Evolutionary conservation across 2,329 filamentous ascomycete genomes (phyloP), one percentile per base, ranked within the genome.

Genomic region (Colletotrichum lentis): DNA sequence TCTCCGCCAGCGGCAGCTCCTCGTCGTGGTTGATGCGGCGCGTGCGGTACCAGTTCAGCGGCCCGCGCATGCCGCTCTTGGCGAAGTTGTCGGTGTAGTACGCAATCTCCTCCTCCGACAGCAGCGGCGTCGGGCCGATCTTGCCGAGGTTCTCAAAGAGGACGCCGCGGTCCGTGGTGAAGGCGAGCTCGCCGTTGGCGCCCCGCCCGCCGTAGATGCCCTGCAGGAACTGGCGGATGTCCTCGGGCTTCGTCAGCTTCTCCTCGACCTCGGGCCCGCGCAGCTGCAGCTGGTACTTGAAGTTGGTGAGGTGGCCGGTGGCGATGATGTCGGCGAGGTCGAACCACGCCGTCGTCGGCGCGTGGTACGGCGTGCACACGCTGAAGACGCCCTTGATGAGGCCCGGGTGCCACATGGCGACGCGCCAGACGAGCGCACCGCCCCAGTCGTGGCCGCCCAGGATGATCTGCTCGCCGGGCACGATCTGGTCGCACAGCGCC

Each of bases 391-490:
- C 90, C 46, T 85, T 85, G 71, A 97, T 82, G 14, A 96, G 82
- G 47, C 89, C 80, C 0, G 92, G 93, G 74, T 94, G 84, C 85
- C 89, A 93, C 70, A 91, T 85, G 16, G 90, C 88, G 65, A 91
- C 80, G 62, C 93, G 88, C 84, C 92, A 96, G 62, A 91, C 90
- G 35, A 94, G 83, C 3, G 85, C 84, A 73, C 92, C 94, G 77
- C 95, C 95, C 92, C 95, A 97, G 80, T 98, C 95, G 80, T 97
- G 95, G 8, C 94, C 95, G 56, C 94, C 93, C 16, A 97, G 85
- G 64, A 97, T 90, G 74, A 97, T 90, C 64, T 80, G 80, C 69
- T 70, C 55, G 77, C 82, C 50, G 76, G 81, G 61, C 35, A 81
- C 79, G 62, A 83, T 80, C 70, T 90, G 84, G 67, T 80, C 81